Percentiles rank a stretch among this genome's conserved stretches.
Conservation (phyloP, 495 filamentous ascomycete species). For the Hapsidospora chrysogenum region DNA sequence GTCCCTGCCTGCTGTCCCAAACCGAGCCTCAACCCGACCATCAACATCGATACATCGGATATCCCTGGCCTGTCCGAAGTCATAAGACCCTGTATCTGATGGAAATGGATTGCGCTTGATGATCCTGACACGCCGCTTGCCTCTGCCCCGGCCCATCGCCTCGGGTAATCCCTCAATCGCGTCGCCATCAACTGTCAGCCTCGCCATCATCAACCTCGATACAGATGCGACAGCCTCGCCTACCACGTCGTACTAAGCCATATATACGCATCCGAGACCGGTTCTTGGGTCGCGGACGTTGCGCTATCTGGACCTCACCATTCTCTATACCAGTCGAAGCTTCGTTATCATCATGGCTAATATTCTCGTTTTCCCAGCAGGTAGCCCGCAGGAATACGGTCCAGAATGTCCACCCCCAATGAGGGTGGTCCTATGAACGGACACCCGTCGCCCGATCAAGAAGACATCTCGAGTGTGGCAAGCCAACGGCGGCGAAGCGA, state of each 20-base stretch:
- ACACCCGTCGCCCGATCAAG: constrained; percentile 14
- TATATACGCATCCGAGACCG: constrained; percentile 3
- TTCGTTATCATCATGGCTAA: constrained; percentile 15
- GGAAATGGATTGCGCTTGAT: constrained; percentile 6
- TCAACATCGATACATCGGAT: constrained; percentile 20
- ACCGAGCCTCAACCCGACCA: constrained; percentile 24
- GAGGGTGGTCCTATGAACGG: constrained; percentile 27
- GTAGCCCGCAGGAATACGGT: constrained; percentile 18
- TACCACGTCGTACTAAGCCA: constrained; percentile 13
- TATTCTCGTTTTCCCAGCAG: constrained; percentile 26
- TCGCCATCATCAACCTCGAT: constrained; percentile 26
- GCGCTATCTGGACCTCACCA: too few relatives aligned
- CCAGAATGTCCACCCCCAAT: constrained; percentile 32
- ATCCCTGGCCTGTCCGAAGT: constrained; percentile 4
- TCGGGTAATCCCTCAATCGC: constrained; percentile 17
- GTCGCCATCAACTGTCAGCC: constrained; percentile 20
- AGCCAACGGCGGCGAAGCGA: constrained; percentile 16
- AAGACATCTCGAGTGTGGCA: neutral
- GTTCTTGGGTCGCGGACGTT: constrained; percentile 10
- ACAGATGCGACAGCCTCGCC: constrained; percentile 25
- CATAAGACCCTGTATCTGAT: constrained; percentile 7
- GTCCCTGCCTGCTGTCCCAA: constrained; percentile 16
- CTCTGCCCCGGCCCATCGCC: neutral
- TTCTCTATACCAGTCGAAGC: too few relatives aligned
- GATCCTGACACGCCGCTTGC: constrained; percentile 1